Base-by-base conservation (phyloP, 2,329 filamentous ascomycete genomes). In the Colletotrichum sp. region DNA sequence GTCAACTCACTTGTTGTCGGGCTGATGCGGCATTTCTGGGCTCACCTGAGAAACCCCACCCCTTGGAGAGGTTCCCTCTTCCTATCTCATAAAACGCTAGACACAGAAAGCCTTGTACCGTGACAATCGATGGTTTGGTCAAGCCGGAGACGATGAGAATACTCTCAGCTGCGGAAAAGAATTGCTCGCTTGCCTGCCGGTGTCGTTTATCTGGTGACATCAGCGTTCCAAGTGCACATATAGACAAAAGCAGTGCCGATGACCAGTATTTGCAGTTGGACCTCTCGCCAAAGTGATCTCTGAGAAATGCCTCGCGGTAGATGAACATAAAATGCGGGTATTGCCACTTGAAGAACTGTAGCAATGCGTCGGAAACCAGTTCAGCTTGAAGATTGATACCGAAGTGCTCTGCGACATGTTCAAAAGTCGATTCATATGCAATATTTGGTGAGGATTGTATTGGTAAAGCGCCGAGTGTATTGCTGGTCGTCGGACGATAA, bases 281-380 rank as follows among this genome's bases (percentile, higher is more conserved):
- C 0, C 76, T 69, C 22, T 77, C 73, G 7, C 78, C 72, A n/a
- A 80, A 79, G 32, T 83, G 79, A 27, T 76, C 73, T 8, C 73
- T 29, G 15, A 76, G 64, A 22, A 82, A 82, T 0, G 79, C 80
- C 36, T 82, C 81, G 2, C 81, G 80, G 57, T 82, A 82, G 8
- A 83, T 79, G 67, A 82, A 82, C 79, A 82, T 82, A 76, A 82
- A 82, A 15, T 83, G 79, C 3, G 81, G 80, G 32, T 82, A 83
- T 59, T 82, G 81, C 77, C 78, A 81, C n/a, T 75, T 78, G 74
- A 82, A 83, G 65, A 82, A 82, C 5, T 78, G 76, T 19, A 78
- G 59, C 4, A 83, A 64, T 0, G 78, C 77, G 5, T 78, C 69
- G 0, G 66, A 77, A 16, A 82, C 76, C 5, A 78, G 44, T 11